Percentiles rank a stretch among this genome's conserved stretches.
These are phyloP conservation scores for Cyberlindnera nakhonratchasimensis DNA, from an alignment of 805 yeast species.

Conservation along the genomic window DNA sequence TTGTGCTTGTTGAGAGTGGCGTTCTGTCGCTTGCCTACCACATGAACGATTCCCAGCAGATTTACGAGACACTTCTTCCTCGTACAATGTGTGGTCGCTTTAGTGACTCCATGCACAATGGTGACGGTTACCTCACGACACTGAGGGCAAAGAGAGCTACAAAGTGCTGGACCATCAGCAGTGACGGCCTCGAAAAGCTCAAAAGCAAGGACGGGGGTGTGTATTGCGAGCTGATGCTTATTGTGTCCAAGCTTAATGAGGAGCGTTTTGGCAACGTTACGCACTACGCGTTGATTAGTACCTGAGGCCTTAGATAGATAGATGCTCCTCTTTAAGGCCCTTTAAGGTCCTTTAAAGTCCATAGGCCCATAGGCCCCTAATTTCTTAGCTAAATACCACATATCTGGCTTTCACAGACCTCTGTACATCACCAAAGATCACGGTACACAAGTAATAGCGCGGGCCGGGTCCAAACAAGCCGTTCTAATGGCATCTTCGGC, in stretches of 20 bases:
- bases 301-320: conserved; percentile 23
- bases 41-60: conserved; percentile 31
- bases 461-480: not conserved
- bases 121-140: conserved; percentile 39
- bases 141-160: conserved; percentile 59
- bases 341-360: not conserved
- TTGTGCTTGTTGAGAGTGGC: conserved; percentile 59
- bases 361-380: not conserved
- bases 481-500: too few species aligned
- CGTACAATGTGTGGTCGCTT: conserved; percentile 53
- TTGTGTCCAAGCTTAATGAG: conserved; percentile 59
- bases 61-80: conserved; percentile 48
- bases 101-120: conserved; percentile 24
- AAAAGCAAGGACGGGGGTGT: conserved; percentile 47
- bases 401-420: too few species aligned
- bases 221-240: conserved; percentile 59
- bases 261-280: conserved; percentile 73
- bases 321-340: too few species aligned
- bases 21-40: conserved; percentile 48
- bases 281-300: conserved; percentile 68
- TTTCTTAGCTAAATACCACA: too few species aligned
- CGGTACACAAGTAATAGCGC: not conserved
- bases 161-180: conserved; percentile 64
- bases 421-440: too few species aligned
- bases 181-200: conserved; percentile 42